Conservation (phyloP, 2,329 filamentous ascomycete species). For the Zymoseptoria ardabiliae region DNA sequence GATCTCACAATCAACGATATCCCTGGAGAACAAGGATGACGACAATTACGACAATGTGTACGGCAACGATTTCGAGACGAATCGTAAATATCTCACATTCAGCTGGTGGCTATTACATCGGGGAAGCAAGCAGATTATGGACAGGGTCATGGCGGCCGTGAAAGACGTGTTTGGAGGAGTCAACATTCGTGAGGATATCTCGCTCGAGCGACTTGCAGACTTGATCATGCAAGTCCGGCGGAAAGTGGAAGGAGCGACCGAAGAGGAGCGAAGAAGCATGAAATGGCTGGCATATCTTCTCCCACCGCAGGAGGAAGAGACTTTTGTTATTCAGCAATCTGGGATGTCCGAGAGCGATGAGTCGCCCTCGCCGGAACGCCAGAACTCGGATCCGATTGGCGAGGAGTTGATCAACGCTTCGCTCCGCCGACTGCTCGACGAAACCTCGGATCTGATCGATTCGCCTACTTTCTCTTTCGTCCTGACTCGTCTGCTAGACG, state of each 20-base stretch:
- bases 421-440: conserved; percentile 80
- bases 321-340: conserved; percentile 76
- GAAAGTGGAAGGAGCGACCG: conserved; percentile 69
- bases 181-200: conserved; percentile 82
- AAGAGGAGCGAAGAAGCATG: conserved; percentile 53
- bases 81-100: conserved; percentile 88
- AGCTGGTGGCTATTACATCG: conserved; percentile 96
- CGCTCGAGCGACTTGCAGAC: conserved; percentile 69
- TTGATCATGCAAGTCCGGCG: conserved; percentile 77
- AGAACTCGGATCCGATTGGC: conserved; percentile 14
- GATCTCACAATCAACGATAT: conserved; percentile 64
- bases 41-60: conserved; percentile 74
- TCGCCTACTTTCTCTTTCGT: conserved; percentile 87
- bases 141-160: conserved; percentile 76
- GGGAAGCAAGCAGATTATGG: conserved; percentile 77
- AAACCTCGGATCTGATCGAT: conserved; percentile 92
- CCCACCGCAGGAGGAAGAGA: conserved; percentile 70
- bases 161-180: conserved; percentile 82
- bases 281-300: conserved; percentile 82
- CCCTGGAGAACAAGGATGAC: conserved; percentile 87
- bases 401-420: conserved; percentile 44
- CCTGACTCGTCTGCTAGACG: conserved; percentile 75
- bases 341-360: conserved; percentile 53
- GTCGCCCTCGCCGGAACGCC: conserved; percentile 18
- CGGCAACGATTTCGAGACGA: conserved; percentile 92